phyloP scores from a whole-genome alignment of 768 basidiomycete genomes.

The Asterophora lycoperdoides region DNA sequence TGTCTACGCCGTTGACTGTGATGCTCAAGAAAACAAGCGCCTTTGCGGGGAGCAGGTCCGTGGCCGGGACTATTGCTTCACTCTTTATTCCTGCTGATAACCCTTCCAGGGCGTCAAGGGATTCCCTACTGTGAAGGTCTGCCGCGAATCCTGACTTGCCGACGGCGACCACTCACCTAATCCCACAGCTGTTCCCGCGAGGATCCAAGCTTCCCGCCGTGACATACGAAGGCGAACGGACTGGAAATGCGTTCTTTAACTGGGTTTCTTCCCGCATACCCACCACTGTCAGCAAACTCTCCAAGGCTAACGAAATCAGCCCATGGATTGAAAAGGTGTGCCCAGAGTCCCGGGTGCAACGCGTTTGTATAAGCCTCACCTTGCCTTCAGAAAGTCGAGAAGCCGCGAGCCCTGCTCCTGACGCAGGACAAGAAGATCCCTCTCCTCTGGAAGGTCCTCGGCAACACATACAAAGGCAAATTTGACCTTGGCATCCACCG shows the following conservation, averaged over 20 bases:
- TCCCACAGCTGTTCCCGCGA: conserved; percentile 65
- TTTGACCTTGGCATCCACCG: conserved; percentile 61
- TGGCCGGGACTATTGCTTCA: neutral
- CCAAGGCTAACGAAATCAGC: conserved; percentile 50
- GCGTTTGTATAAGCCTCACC: neutral
- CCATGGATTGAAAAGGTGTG: conserved; percentile 69
- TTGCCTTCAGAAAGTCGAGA: conserved; percentile 21
- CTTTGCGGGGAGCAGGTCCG: conserved; percentile 76
- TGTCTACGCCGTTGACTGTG: conserved; percentile 92
- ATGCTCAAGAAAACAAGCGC: conserved; percentile 72
- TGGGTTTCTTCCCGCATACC: conserved; percentile 76
- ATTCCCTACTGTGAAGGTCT: conserved; percentile 89
- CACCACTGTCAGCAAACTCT: conserved; percentile 59
- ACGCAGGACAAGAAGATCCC: conserved; percentile 77
- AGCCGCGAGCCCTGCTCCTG: conserved; percentile 60
- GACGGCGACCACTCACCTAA: conserved; percentile 1
- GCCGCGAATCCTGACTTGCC: neutral
- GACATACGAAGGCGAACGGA: conserved; percentile 69
- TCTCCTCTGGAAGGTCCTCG: conserved; percentile 75
- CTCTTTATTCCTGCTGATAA: neutral
- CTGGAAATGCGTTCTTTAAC: conserved; percentile 66
- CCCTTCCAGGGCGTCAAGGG: conserved; percentile 65
- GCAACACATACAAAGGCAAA: conserved; percentile 63
- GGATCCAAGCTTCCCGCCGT: conserved; percentile 61
- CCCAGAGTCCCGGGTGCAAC: conserved; percentile 5